Conservation (phyloP, 805 yeast genomes). For the Trichomonascus vanleenenianus region DNA sequence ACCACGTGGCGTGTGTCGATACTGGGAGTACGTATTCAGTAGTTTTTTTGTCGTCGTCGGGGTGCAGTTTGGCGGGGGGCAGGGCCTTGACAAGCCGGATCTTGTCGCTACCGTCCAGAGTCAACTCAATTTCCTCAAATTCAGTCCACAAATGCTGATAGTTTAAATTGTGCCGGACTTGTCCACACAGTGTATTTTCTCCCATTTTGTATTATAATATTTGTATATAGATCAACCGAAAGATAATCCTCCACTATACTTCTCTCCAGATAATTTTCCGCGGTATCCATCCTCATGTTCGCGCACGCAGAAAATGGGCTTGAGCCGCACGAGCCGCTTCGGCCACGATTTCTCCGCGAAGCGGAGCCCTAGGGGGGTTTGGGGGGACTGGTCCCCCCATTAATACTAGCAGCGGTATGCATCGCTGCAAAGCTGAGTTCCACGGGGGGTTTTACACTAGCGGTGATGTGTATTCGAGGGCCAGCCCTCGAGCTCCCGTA, state of each 20-base stretch:
- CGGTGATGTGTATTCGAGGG: too few species aligned
- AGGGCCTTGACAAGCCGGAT: conserved; percentile 21
- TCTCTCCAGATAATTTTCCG: not conserved
- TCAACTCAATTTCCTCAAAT: conserved; percentile 15
- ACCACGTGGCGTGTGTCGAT: conserved; percentile 25
- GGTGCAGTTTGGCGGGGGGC: conserved; percentile 31
- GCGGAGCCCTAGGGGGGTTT: too few species aligned
- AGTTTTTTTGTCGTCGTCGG: conserved; percentile 17
- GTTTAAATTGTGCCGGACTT: conserved; percentile 22
- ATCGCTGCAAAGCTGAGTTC: too few species aligned
- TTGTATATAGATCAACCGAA: not conserved
- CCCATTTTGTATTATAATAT: not conserved
- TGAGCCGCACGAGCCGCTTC: too few species aligned
- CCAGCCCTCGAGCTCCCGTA: too few species aligned
- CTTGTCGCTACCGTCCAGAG: conserved; percentile 3
- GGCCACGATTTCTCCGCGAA: too few species aligned
- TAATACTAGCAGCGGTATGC: too few species aligned
- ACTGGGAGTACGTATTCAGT: conserved; percentile 24
- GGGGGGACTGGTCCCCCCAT: too few species aligned
- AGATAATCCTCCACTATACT: too few species aligned
- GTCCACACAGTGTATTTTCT: not conserved
- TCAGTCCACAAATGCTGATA: conserved; percentile 33
- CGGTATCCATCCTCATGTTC: not conserved
- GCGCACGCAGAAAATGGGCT: not conserved
- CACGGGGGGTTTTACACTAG: too few species aligned